These are phyloP conservation scores for Spongospora subterranea DNA, from an alignment of 208 protist genomes.

Conservation along the genomic window DNA sequence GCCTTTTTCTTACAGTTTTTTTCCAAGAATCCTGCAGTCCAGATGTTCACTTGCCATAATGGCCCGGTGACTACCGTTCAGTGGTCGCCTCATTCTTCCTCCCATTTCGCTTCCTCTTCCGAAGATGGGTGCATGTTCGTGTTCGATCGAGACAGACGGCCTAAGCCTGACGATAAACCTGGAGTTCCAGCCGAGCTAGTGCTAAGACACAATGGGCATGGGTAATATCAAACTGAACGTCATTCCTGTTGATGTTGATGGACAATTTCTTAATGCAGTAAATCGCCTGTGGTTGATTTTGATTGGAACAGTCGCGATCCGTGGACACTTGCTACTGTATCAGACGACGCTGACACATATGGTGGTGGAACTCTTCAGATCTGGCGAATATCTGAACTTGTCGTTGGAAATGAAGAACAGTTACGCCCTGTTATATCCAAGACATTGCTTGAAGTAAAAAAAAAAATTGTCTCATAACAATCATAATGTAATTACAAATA, in stretches of 20 bases:
- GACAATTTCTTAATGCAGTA: neutral
- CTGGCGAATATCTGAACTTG: slow-evolving; percentile 16
- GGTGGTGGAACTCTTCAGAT: slow-evolving; percentile 43
- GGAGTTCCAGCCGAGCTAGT: neutral
- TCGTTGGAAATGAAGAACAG: neutral
- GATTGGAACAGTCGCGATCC: slow-evolving; percentile 36
- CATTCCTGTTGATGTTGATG: neutral
- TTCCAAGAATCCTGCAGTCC: neutral
- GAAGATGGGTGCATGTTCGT: slow-evolving; percentile 40
- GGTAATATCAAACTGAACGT: neutral
- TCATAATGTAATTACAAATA: neutral
- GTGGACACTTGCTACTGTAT: neutral
- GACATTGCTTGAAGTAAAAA: neutral
- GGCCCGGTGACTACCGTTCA: slow-evolving; percentile 18
- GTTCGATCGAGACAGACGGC: slow-evolving; percentile 19
- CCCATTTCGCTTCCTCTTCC: slow-evolving; percentile 7
- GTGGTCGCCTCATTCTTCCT: slow-evolving; percentile 15
- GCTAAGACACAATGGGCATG: slow-evolving; percentile 1
- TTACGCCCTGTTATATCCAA: neutral
- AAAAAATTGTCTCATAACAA: neutral
- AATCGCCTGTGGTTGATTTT: slow-evolving; percentile 31
- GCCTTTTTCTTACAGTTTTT: neutral
- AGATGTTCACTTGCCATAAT: neutral
- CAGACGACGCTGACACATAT: slow-evolving; percentile 16
- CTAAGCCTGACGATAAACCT: neutral